Evolutionary conservation across 306 rosid species (phyloP).

Genomic region (Fragaria ananassa): DNA sequence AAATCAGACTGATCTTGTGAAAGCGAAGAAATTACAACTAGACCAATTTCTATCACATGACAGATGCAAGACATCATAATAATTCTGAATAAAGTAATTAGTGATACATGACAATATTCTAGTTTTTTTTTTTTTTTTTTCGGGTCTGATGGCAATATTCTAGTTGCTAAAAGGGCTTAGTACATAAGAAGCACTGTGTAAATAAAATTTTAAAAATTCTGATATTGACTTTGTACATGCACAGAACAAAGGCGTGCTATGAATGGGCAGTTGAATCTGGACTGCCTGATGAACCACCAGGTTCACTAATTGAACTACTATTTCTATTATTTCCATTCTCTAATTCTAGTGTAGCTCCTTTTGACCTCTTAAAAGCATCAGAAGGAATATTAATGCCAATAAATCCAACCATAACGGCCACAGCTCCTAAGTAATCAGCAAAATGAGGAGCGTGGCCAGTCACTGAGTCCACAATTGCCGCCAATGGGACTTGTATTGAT

Average conservation of each 20-base stretch:
- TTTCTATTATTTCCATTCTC: conserved; percentile 36
- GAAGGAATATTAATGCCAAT: conserved; percentile 79
- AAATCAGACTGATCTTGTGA: too few species aligned
- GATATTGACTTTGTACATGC: background rate
- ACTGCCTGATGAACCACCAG: conserved; percentile 20
- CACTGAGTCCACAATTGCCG: conserved; percentile 76
- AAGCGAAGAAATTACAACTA: too few species aligned
- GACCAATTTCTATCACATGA: too few species aligned
- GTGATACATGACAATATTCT: background rate
- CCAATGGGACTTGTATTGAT: conserved; percentile 91
- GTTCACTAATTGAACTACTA: conserved; percentile 16
- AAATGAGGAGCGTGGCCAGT: conserved; percentile 71
- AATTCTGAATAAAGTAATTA: too few species aligned
- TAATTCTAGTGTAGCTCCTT: conserved; percentile 42
- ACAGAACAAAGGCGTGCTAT: conserved; percentile 12
- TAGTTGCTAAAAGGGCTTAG: too few species aligned
- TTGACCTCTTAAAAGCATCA: conserved; percentile 41
- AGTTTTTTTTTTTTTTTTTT: too few species aligned
- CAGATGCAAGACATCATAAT: background rate
- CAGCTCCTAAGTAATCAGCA: conserved; percentile 79
- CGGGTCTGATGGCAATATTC: too few species aligned
- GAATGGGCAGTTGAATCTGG: conserved; percentile 28
- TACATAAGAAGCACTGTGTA: too few species aligned
- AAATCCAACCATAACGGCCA: conserved; percentile 80
- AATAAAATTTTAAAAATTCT: too few species aligned